phyloP scores from a whole-genome alignment of 108 stramenopile species.

The Pseudonitzschia pungens region DNA sequence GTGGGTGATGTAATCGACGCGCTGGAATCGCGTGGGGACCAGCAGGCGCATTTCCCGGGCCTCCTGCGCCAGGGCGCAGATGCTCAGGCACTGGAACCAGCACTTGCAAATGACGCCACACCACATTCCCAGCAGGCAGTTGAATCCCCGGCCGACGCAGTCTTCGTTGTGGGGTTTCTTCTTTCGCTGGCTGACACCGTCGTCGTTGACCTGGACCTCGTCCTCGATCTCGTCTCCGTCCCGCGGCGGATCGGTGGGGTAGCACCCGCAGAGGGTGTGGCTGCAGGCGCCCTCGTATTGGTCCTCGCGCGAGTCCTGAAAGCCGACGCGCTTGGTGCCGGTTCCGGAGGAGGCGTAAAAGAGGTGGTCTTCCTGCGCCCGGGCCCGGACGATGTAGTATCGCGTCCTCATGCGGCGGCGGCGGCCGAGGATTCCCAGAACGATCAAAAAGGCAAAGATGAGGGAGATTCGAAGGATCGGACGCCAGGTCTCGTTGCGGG shows the following conservation, averaged over 20 bases:
- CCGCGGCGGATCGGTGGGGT: slow-evolving; percentile 70
- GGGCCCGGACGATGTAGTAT: slow-evolving; percentile 64
- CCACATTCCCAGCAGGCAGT: slow-evolving; percentile 56
- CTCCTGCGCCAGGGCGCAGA: slow-evolving; percentile 87
- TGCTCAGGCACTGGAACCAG: slow-evolving; percentile 80
- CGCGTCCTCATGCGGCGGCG: slow-evolving; percentile 82
- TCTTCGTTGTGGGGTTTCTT: slow-evolving; percentile 63
- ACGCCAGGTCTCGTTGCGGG: slow-evolving; percentile 33
- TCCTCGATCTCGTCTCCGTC: slow-evolving; percentile 70
- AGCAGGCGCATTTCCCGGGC: slow-evolving; percentile 78
- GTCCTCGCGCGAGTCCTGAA: slow-evolving; percentile 71
- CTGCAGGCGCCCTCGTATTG: slow-evolving; percentile 86
- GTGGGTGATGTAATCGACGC: slow-evolving; percentile 82
- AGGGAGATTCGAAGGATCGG: slow-evolving; percentile 52
- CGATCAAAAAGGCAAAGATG: slow-evolving; percentile 59
- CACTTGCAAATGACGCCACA: slow-evolving; percentile 75
- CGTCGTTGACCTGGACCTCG: slow-evolving; percentile 39
- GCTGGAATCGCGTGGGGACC: slow-evolving; percentile 74
- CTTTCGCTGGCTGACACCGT: slow-evolving; percentile 36
- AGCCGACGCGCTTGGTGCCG: slow-evolving; percentile 43
- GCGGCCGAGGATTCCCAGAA: slow-evolving; percentile 75
- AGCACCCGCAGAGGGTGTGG: slow-evolving; percentile 85
- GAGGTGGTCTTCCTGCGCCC: slow-evolving; percentile 84
- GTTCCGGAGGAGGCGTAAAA: slow-evolving; percentile 70
- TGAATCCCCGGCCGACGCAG: slow-evolving; percentile 60